Evolutionary conservation across 2,329 filamentous ascomycete genomes (phyloP).

Genomic region (Colletotrichum salicis): DNA sequence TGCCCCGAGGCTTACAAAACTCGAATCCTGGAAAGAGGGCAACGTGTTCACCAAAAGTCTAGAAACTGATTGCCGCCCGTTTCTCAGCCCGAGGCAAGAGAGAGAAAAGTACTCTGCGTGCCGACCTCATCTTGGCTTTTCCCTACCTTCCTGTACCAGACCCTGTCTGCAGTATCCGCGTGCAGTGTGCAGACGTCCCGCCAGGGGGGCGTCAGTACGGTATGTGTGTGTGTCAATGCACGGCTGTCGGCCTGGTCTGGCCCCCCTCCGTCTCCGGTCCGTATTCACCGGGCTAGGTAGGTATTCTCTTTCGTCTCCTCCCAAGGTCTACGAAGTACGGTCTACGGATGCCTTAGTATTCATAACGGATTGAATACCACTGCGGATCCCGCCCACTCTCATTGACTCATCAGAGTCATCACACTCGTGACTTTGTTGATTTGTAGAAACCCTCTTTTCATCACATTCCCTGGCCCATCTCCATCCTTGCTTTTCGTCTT

Average conservation of each 20-base stretch:
- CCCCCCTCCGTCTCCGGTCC: neutral
- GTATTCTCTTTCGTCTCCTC: neutral
- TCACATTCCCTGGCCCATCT: neutral
- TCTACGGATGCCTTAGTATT: neutral
- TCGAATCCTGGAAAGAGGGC: neutral
- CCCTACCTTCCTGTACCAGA: neutral
- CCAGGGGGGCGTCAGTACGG: neutral
- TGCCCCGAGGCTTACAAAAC: neutral
- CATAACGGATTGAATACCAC: slow-evolving; percentile 9
- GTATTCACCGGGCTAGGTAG: neutral
- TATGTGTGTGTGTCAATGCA: neutral
- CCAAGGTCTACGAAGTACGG: neutral
- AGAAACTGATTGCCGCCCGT: neutral
- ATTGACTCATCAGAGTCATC: neutral
- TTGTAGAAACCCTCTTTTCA: neutral
- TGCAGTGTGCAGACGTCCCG: neutral
- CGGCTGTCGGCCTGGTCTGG: neutral
- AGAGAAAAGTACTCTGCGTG: neutral
- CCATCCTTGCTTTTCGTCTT: neutral
- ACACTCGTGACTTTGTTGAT: neutral
- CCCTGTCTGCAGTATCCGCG: neutral
- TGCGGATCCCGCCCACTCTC: slow-evolving; percentile 18
- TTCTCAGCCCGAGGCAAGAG: neutral
- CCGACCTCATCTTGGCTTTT: neutral
- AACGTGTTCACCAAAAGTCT: neutral